phyloP scores from a whole-genome alignment of 2,329 filamentous ascomycete genomes.

The Penicillium frequentans region DNA sequence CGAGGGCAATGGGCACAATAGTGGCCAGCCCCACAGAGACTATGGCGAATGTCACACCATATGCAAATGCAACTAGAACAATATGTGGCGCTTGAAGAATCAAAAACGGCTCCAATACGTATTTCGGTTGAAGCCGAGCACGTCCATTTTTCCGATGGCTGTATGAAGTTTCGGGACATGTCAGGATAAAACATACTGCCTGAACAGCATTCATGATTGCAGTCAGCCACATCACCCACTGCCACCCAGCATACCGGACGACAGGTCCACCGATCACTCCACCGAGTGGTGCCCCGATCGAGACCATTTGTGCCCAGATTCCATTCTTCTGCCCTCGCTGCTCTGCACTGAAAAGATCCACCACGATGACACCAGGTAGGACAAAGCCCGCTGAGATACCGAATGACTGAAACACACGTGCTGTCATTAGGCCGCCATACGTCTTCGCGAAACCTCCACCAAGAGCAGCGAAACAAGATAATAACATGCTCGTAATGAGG shows the following conservation, averaged over 20 bases:
- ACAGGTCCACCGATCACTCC: not conserved
- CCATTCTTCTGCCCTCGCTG: not conserved
- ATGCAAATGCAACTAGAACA: not conserved
- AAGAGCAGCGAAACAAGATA: not conserved
- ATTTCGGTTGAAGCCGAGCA: not conserved
- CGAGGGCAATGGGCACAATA: not conserved
- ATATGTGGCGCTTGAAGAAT: not conserved
- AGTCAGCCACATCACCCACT: not conserved
- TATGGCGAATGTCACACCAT: not conserved
- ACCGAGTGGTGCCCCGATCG: not conserved
- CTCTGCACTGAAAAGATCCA: not conserved
- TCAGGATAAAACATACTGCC: not conserved
- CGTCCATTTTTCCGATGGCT: not conserved
- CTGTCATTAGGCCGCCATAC: not conserved
- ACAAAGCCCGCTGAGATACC: not conserved
- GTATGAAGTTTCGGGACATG: not conserved
- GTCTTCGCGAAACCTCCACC: not conserved
- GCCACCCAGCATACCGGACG: not conserved
- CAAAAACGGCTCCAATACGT: not conserved
- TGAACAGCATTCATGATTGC: not conserved
- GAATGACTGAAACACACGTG: not conserved
- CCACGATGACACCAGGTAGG: not conserved
- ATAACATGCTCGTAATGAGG: not conserved
- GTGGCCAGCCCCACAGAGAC: not conserved
- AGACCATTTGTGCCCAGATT: not conserved